Evolutionary conservation across 306 rosid species (phyloP).

Genomic region (Calophaca sinica): DNA sequence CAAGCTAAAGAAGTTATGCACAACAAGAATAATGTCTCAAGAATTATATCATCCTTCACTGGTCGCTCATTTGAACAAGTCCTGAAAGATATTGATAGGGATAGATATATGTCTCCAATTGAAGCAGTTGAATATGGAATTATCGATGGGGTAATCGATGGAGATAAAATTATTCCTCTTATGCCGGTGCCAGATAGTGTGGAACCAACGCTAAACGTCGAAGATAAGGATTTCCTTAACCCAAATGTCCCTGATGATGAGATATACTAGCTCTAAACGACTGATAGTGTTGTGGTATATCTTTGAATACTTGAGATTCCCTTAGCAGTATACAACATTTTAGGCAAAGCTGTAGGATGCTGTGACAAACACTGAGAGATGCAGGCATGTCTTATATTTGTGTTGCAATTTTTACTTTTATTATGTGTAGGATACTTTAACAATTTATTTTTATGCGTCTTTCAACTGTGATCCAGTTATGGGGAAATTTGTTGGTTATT

Average conservation of each 20-base stretch:
- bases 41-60: conserved; percentile 74
- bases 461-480: conserved; percentile 30
- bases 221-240: conserved; percentile 66
- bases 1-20: conserved; percentile 92
- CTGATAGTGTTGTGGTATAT: conserved; percentile 20
- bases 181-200: conserved; percentile 82
- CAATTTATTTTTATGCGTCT: conserved; percentile 6
- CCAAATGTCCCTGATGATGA: conserved; percentile 91
- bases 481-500: conserved; percentile 23
- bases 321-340: conserved; percentile 39
- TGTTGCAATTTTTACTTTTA: conserved; percentile 25
- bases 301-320: conserved; percentile 40
- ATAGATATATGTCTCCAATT: conserved; percentile 90
- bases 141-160: conserved; percentile 83
- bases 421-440: conserved; percentile 4
- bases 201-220: conserved; percentile 55
- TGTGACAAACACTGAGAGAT: conserved; percentile 43
- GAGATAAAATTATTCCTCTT: conserved; percentile 81
- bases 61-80: conserved; percentile 90
- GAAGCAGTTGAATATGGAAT: conserved; percentile 98
- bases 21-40: conserved; percentile 68
- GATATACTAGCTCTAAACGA: conserved; percentile 63
- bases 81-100: conserved; percentile 84
- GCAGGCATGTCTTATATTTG: conserved; percentile 8
- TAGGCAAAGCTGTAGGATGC: conserved; percentile 25